Evolutionary conservation across 345 rosid genomes (phyloP).

Genomic region (Jatropha curcas): DNA sequence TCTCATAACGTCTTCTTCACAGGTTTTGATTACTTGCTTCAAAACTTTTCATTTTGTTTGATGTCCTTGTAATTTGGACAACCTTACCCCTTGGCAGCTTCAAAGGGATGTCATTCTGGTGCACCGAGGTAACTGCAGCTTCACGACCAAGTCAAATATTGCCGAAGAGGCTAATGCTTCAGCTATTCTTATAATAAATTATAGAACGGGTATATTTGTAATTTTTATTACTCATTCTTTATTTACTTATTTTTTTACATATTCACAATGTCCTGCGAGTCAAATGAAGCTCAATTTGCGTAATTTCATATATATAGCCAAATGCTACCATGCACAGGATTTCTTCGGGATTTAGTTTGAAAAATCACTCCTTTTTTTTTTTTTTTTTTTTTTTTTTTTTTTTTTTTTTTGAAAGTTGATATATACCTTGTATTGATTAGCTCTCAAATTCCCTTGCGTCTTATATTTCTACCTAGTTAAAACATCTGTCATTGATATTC

Average conservation of each 20-base stretch:
- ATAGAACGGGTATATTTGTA: slow-evolving; percentile 54
- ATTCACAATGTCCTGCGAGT: neutral
- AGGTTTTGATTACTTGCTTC: neutral
- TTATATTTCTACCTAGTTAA: neutral
- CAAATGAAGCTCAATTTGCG: neutral
- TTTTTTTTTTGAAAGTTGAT: too few relatives aligned
- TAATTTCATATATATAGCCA: neutral
- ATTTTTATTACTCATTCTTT: neutral
- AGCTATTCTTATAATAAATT: slow-evolving; percentile 75
- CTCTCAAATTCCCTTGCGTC: neutral
- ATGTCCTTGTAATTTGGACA: slow-evolving; percentile 19
- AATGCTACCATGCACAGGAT: neutral
- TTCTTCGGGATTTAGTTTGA: neutral
- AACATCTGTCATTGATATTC: neutral
- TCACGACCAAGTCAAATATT: slow-evolving; percentile 65
- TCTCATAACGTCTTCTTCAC: neutral
- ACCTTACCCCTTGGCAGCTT: slow-evolving; percentile 45
- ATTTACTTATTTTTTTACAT: neutral
- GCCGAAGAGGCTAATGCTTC: slow-evolving; percentile 79
- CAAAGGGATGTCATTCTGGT: slow-evolving; percentile 64
- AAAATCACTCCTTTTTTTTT: too few relatives aligned
- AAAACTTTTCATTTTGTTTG: neutral
- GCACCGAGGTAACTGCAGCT: slow-evolving; percentile 85
- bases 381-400: too few relatives aligned
- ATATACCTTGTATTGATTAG: too few relatives aligned